Conservation (phyloP, 306 rosid genomes). For the Parietaria judaica region DNA sequence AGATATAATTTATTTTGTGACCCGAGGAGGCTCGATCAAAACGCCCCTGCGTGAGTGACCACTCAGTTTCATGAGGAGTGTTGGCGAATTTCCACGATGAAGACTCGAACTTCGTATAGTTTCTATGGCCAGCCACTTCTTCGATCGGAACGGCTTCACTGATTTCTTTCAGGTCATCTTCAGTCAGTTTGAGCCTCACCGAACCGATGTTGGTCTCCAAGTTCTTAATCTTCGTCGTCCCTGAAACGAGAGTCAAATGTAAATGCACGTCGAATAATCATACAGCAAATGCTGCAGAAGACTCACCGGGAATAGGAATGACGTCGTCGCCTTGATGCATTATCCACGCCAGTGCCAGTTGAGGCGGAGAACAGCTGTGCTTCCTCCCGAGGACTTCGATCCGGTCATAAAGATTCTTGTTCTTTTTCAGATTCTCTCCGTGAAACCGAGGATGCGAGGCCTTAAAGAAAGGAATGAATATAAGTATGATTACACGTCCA, state of each 20-base stretch:
- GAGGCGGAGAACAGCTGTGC: conserved; percentile 44
- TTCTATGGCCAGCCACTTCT: conserved; percentile 41
- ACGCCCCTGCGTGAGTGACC: no score
- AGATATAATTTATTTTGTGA: not conserved
- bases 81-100: conserved; percentile 36
- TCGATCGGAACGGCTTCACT: conserved; percentile 38
- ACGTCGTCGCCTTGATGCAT: conserved; percentile 58
- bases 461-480: not conserved
- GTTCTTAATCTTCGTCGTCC: conserved; percentile 62
- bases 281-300: not conserved
- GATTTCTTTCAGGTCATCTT: conserved; percentile 36
- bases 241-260: conserved; percentile 3
- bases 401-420: conserved; percentile 38
- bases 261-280: no score
- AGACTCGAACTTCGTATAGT: not conserved
- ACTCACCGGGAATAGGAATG: conserved; percentile 41
- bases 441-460: conserved; percentile 39
- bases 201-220: conserved; percentile 49
- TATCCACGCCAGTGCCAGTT: conserved; percentile 65
- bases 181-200: conserved; percentile 30
- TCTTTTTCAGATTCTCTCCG: conserved; percentile 37
- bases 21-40: not conserved
- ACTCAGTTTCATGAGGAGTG: conserved; percentile 34
- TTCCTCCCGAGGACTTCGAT: conserved; percentile 41
- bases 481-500: not conserved